phyloP scores from a whole-genome alignment of 345 rosid species.

The Cardamine chenopodiifolia region DNA sequence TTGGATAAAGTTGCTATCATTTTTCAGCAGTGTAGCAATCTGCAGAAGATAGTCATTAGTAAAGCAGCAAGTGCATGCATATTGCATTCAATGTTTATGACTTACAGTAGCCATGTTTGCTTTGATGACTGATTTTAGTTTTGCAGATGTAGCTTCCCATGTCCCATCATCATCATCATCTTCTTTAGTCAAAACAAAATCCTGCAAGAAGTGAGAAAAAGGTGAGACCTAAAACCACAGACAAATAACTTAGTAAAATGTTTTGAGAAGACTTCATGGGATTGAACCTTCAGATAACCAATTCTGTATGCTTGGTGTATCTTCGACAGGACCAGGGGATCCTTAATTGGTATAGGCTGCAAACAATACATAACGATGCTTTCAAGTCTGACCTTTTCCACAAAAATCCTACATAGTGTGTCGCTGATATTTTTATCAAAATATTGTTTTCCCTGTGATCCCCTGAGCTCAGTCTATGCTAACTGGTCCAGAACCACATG shows the following conservation, averaged over 20 bases:
- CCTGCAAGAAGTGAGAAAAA: slow-evolving; percentile 54
- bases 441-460: not conserved
- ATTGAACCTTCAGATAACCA: slow-evolving; percentile 81
- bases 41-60: slow-evolving; percentile 42
- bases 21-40: slow-evolving; percentile 81
- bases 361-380: slow-evolving; percentile 23
- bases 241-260: slow-evolving; percentile 14
- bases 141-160: slow-evolving; percentile 48
- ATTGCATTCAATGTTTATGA: slow-evolving; percentile 26
- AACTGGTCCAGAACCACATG: slow-evolving; percentile 13
- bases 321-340: slow-evolving; percentile 69
- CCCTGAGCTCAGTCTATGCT: slow-evolving; percentile 22
- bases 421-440: not conserved
- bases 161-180: slow-evolving; percentile 69
- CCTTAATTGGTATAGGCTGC: slow-evolving; percentile 82
- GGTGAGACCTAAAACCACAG: slow-evolving; percentile 4
- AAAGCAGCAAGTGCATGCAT: slow-evolving; percentile 18
- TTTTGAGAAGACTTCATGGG: slow-evolving; percentile 25
- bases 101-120: slow-evolving; percentile 81
- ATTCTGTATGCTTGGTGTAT: slow-evolving; percentile 88
- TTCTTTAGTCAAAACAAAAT: slow-evolving; percentile 76
- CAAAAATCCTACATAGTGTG: slow-evolving; percentile 9
- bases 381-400: slow-evolving; percentile 12
- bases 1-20: slow-evolving; percentile 71
- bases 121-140: slow-evolving; percentile 69